Evolutionary conservation across 306 rosid species (phyloP), one percentile per base, ranked within the genome.

Genomic region (Rosa persica): DNA sequence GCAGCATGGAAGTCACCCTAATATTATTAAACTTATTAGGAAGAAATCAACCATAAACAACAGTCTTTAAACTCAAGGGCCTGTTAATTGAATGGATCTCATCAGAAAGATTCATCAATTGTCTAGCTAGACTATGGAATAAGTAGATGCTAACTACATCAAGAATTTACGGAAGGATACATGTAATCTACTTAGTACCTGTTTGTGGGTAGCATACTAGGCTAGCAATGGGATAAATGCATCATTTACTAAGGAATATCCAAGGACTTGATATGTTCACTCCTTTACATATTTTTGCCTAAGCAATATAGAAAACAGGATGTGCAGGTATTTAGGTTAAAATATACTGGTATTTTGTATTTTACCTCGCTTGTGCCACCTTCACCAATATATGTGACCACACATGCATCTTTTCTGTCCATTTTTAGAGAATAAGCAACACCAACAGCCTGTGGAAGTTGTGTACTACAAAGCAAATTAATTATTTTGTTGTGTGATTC

Each of bases 1-100:
- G 91, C 97, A 36, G 93, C 98, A 76, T 95, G 98, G 88, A 95
- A 92, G 86, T 95, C 98, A 78, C 98, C 98, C 98, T 92, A 82
- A 74, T 80, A 82, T 69, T 62, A 60, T 52, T 65, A 73, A 51
- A 68, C 10, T 25, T 3, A 23, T 82, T 74, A 84, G 85, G 76
- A 62, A 67, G 5, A 66, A 72, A 58, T 72, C 64, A 10, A 52
- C 40, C 42, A 72, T 73, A 76, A 46, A 12, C 44, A 22, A 81
- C 48, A 49, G 27, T 47, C 44, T 61, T 46, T 44, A 30, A 74
- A 46, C 9, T 27, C 3, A 25, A 17, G 27, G 38, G 68, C 40
- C 55, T 8, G 16, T 57, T 16, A 58, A 42, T 23, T 57, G 42
- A 22, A 39, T 34, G 19, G 22, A 48, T 70, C 3, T 10, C 58